Evolutionary conservation across 169 alveolate genomes (phyloP), one percentile per base, ranked within the genome.

Genomic region (Cryptosporidium sp.): DNA sequence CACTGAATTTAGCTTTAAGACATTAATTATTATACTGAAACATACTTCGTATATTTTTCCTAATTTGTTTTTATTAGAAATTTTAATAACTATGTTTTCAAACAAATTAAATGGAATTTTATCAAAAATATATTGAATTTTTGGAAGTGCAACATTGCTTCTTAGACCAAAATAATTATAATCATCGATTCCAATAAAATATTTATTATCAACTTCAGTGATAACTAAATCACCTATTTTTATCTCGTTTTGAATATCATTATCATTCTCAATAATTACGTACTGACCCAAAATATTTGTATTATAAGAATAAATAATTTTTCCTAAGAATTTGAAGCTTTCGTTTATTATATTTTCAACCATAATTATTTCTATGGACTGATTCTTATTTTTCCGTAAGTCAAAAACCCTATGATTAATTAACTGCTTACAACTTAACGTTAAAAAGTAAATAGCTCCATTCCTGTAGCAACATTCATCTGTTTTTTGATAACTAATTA

Each of bases 381-480:
- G 42, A 56, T 31, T 53, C 65, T 23, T 31, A 37, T 33, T 23
- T 8, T 80, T 73, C 18, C 71, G 21, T 52, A 73, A 56, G 35
- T 58, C 44, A 53, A 73, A 16, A 14, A 73, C 23, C 16, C 37
- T 44, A n/a, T 29, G 33, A 80, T 60, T 31, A 21, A 26, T 70
- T 12, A 44, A 14, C 26, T 44, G n/a, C 18, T 18, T 8, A 9
- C 37, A 31, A 39, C 26, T 29, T 33, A 80, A 45, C 12, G 56
- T 44, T 26, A 35, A 31, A 51, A 6, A 80, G 75, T 42, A 80
- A 26, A 80, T 31, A 7, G 21, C 39, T 16, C 75, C 75, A 29
- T 80, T 65, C 29, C 75, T 80, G 29, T 10, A 37, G 33, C 87
- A 80, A 23, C 87, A 80, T 23, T 80, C 87, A 18, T 65, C 45